Evolutionary conservation across 2,329 filamentous ascomycete genomes (phyloP).

Genomic region (Colletotrichum tamarilloi): DNA sequence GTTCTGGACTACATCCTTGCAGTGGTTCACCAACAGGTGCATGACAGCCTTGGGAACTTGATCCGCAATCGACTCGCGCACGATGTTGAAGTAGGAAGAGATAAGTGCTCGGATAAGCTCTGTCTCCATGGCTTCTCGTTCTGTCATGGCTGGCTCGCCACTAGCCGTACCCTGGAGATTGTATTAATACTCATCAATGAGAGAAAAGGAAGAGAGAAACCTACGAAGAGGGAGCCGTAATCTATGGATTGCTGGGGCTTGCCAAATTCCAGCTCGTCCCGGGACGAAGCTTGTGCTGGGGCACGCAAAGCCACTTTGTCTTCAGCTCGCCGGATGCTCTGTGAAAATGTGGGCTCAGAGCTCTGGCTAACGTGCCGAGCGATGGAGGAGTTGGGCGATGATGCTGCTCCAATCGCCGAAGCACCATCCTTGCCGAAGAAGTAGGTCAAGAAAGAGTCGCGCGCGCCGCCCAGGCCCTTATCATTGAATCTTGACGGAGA

Average conservation of each 20-base stretch:
- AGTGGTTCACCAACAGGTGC: constrained; percentile 98
- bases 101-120: constrained; percentile 97
- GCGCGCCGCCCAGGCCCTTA: constrained; percentile 70
- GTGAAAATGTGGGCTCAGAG: constrained; percentile 83
- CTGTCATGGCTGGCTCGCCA: constrained; percentile 88
- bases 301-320: constrained; percentile 66
- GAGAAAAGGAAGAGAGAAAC: constrained; percentile 42
- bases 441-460: constrained; percentile 96
- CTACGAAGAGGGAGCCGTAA: constrained; percentile 69
- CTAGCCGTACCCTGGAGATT: constrained; percentile 59
- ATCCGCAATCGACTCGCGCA: constrained; percentile 97
- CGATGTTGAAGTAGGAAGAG: constrained; percentile 99
- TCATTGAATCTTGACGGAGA: constrained; percentile 73
- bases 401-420: constrained; percentile 47
- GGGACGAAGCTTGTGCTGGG: constrained; percentile 50
- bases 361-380: constrained; percentile 81
- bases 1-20: constrained; percentile 98
- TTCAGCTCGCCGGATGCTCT: constrained; percentile 81
- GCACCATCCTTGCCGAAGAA: constrained; percentile 97
- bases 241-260: constrained; percentile 48
- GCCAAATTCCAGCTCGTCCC: constrained; percentile 54
- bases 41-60: constrained; percentile 99
- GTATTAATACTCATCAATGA: constrained; percentile 37
- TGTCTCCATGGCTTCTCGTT: constrained; percentile 96
- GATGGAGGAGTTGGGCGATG: constrained; percentile 51